These are phyloP conservation scores for Leccinum broughii DNA, from an alignment of 768 basidiomycete genomes.

Conservation along the genomic window DNA sequence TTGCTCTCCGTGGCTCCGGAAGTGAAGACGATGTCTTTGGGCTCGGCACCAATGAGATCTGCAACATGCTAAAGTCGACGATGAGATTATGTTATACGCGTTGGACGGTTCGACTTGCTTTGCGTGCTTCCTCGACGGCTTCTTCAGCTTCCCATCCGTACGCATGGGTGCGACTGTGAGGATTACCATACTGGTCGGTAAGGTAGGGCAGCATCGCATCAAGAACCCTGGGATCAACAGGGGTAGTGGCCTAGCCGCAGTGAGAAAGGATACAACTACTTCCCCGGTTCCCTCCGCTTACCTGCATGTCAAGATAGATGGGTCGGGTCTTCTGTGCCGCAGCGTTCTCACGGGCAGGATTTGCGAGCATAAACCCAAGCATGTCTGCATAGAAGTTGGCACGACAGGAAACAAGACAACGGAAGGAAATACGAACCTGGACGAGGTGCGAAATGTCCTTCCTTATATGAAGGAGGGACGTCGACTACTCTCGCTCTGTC, in stretches of 20 bases:
- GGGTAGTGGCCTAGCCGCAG: slow-evolving; percentile 81
- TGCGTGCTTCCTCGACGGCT: slow-evolving; percentile 89
- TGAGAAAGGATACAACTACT: slow-evolving; percentile 7
- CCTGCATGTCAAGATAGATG: slow-evolving; percentile 99
- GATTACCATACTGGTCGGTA: slow-evolving; percentile 96
- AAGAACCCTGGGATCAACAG: slow-evolving; percentile 93
- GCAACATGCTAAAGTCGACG: slow-evolving; percentile 69
- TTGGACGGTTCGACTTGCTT: slow-evolving; percentile 45
- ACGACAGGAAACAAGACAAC: background rate
- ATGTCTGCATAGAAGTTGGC: slow-evolving; percentile 57
- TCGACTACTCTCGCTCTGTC: slow-evolving; percentile 84
- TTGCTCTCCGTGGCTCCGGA: slow-evolving; percentile 98
- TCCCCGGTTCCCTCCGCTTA: slow-evolving; percentile 31
- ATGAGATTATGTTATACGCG: background rate
- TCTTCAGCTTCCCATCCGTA: slow-evolving; percentile 99
- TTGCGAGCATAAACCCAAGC: slow-evolving; percentile 83
- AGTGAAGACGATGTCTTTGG: slow-evolving; percentile 96
- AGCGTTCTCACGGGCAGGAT: slow-evolving; percentile 57
- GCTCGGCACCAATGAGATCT: slow-evolving; percentile 87
- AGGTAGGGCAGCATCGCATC: slow-evolving; percentile 96
- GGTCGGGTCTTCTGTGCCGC: slow-evolving; percentile 69
- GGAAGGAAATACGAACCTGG: slow-evolving; percentile 48
- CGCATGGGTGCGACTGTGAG: slow-evolving; percentile 96
- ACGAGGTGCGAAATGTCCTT: slow-evolving; percentile 67
- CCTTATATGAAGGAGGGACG: slow-evolving; percentile 70